phyloP scores from a whole-genome alignment of 2,329 filamentous ascomycete genomes.

The Neocucurbitaria cava region DNA sequence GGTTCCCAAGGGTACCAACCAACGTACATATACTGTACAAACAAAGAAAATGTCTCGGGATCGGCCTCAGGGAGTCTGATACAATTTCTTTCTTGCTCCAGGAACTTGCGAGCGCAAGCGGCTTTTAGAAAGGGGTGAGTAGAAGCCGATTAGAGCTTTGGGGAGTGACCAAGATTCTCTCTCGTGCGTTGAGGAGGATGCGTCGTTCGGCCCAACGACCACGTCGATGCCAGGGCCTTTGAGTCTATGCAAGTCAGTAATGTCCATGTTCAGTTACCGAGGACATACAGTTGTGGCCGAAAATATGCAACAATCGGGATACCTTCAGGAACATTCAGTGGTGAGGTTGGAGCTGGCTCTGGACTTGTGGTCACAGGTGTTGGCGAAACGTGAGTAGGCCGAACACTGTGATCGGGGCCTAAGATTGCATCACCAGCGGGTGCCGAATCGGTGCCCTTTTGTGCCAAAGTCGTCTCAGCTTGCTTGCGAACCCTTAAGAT shows the following conservation, averaged over 20 bases:
- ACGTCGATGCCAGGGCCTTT: slow-evolving; percentile 5
- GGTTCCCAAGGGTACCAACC: not conserved
- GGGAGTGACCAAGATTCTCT: slow-evolving; percentile 10
- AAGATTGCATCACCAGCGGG: too few species aligned
- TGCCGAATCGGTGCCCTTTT: too few species aligned
- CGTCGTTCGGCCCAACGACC: slow-evolving; percentile 4
- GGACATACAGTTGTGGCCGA: not conserved
- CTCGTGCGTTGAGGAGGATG: not conserved
- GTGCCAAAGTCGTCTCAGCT: too few species aligned
- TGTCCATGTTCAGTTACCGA: too few species aligned
- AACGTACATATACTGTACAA: slow-evolving; percentile 18
- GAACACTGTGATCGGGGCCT: too few species aligned
- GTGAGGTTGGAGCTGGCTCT: not conserved
- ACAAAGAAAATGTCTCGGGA: slow-evolving; percentile 10
- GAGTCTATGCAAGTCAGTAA: not conserved
- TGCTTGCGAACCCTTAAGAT: too few species aligned
- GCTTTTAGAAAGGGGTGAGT: slow-evolving; percentile 10
- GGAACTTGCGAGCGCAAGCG: slow-evolving; percentile 4
- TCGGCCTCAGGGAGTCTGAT: slow-evolving; percentile 7
- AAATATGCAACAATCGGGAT: too few species aligned
- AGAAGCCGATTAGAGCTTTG: slow-evolving; percentile 6
- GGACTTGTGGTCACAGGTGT: too few species aligned
- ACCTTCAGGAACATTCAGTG: too few species aligned
- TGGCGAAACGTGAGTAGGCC: too few species aligned
- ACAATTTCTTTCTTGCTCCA: slow-evolving; percentile 5